Base-by-base conservation (phyloP, 2,329 filamentous ascomycete genomes). In the Monosporascus cannonballus region DNA sequence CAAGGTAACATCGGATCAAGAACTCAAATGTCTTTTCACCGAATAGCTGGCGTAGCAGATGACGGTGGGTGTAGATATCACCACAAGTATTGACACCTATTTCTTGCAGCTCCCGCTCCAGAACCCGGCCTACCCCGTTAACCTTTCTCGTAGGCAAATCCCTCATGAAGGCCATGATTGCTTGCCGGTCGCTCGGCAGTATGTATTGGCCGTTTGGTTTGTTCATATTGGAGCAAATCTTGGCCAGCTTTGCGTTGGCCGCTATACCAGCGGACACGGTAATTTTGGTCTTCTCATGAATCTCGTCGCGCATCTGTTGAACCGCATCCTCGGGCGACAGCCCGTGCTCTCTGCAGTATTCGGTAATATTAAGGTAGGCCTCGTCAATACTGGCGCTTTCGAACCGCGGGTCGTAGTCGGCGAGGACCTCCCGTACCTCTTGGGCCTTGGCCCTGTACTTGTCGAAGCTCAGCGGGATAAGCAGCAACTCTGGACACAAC, bases 371-470 rank as follows among this genome's bases (percentile, higher is more conserved):
- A 27, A 99, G 76, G 66, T 96, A 99, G 1, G 94, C 94, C 69
- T 99, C 94, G 61, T 99, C 94, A 58, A 96, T 92, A 66, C 91
- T 96, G 0, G 93, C 90, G 61, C 89, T 95, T 68, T 97, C 90
- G 61, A 96, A 99, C 1, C 89, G 79, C 0, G 90, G 83, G 64
- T 99, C 94, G 64, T 97, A 99, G n/a, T 86, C 78, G 11, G 83
- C 86, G 17, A 99, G 75, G 1, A 99, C 83, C 42, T 86, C 81
- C 11, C 93, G 83, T 6, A 97, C 85, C 67, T 97, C 92, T 53
- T 87, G 81, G 0, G 94, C 94, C 69, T 97, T 99, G 15, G 89
- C 84, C 1, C 78, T 87, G 66, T 99, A 99, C 65, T 97, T 97
- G 47, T 87, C 81, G 63, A 95, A 96, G 65, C 96, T 95, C 54